phyloP scores from a whole-genome alignment of 2,329 filamentous ascomycete genomes.

The Cercospora sojina region DNA sequence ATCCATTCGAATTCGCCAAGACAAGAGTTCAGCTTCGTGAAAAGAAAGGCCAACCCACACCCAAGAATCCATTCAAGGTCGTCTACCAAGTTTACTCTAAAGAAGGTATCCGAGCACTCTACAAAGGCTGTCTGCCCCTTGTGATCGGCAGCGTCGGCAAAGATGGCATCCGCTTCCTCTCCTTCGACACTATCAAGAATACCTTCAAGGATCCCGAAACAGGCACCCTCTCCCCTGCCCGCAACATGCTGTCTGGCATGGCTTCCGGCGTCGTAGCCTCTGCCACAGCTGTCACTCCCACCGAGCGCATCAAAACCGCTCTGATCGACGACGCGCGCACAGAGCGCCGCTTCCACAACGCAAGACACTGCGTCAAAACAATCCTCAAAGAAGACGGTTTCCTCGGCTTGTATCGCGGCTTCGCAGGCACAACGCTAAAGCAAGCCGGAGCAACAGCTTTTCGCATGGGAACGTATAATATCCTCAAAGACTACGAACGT shows the following conservation, averaged over 20 bases:
- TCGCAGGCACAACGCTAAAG: constrained; percentile 61
- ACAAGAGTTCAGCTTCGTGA: constrained; percentile 59
- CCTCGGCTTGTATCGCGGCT: constrained; percentile 57
- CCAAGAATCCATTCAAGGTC: constrained; percentile 59
- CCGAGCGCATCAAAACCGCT: constrained; percentile 67
- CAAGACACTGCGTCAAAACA: constrained; percentile 52
- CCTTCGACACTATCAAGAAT: constrained; percentile 65
- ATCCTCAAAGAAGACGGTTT: constrained; percentile 56
- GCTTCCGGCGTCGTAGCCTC: constrained; percentile 61
- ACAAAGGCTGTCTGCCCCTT: constrained; percentile 62
- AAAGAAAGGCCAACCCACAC: constrained; percentile 45
- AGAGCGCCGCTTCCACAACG: constrained; percentile 51
- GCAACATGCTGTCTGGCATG: constrained; percentile 65
- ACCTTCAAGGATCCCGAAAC: constrained; percentile 56
- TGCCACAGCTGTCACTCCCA: constrained; percentile 65
- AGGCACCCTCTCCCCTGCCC: constrained; percentile 55
- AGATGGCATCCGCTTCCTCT: constrained; percentile 65
- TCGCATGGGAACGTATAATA: constrained; percentile 62
- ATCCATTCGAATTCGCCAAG: constrained; percentile 68
- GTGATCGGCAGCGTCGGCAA: constrained; percentile 62
- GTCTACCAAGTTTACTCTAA: constrained; percentile 55
- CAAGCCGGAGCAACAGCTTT: constrained; percentile 62
- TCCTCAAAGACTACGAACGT: constrained; percentile 60
- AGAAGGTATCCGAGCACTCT: constrained; percentile 59
- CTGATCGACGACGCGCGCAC: constrained; percentile 61